phyloP scores from a whole-genome alignment of 106 monocot genomes.

The Cymbidium sinense region DNA sequence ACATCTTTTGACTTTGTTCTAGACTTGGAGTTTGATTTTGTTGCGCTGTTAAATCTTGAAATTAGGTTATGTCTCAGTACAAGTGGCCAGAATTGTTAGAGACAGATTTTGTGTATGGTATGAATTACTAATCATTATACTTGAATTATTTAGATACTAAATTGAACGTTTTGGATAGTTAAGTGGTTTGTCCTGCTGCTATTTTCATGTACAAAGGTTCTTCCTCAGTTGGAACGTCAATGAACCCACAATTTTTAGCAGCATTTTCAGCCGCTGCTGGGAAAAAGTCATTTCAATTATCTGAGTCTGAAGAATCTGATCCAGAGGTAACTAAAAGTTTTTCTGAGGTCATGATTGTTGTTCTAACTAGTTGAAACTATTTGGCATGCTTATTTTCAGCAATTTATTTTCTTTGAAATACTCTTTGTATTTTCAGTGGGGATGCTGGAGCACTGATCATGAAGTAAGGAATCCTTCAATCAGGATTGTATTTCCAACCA shows the following conservation, averaged over 20 bases:
- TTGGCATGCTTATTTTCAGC: neutral
- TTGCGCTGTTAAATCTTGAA: neutral
- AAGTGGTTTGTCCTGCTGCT: neutral
- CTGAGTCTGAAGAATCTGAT: conserved; percentile 86
- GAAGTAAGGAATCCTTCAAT: conserved; percentile 47
- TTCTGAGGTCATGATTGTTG: neutral
- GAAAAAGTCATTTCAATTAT: conserved; percentile 46
- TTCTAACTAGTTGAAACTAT: neutral
- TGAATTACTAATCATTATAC: conserved; percentile 1
- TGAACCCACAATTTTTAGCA: conserved; percentile 61
- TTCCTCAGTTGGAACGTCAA: conserved; percentile 78
- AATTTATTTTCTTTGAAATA: neutral
- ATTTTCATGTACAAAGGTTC: conserved; percentile 34
- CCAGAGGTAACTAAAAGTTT: conserved; percentile 45
- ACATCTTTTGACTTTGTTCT: neutral
- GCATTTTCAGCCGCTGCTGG: conserved; percentile 72
- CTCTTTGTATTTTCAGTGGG: conserved; percentile 40
- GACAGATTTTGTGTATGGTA: conserved; percentile 85
- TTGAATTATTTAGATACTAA: neutral
- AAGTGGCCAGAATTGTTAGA: conserved; percentile 77
- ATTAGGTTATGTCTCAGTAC: conserved; percentile 53
- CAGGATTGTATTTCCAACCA: conserved; percentile 60
- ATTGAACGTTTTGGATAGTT: neutral
- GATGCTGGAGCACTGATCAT: conserved; percentile 47
- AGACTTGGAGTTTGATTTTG: neutral